Percentiles rank a stretch among this genome's conserved stretches.
These are phyloP conservation scores for Fonsecaea pugnacius DNA, from an alignment of 2,329 filamentous ascomycete genomes.

Conservation along the genomic window DNA sequence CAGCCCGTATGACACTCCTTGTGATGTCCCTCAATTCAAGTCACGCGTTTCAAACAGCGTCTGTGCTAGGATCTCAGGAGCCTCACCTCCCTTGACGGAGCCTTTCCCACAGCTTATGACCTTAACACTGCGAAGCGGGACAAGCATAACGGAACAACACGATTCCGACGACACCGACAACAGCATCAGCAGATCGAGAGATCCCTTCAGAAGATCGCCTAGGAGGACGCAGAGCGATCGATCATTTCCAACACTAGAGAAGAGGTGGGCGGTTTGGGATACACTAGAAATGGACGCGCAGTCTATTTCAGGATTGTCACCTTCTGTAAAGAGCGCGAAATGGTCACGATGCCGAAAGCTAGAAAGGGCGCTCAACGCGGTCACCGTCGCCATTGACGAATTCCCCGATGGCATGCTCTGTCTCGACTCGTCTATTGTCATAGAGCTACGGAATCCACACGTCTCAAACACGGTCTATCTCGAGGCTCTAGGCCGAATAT, in stretches of 20 bases:
- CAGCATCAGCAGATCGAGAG: slow-evolving; percentile 6
- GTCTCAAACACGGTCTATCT: slow-evolving; percentile 24
- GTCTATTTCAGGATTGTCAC: slow-evolving; percentile 8
- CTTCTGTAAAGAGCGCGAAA: slow-evolving; percentile 17
- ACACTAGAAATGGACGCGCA: not conserved
- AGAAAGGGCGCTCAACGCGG: slow-evolving; percentile 21
- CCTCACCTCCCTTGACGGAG: slow-evolving; percentile 2
- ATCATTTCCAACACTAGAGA: slow-evolving; percentile 1
- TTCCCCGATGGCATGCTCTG: slow-evolving; percentile 27
- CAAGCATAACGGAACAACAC: slow-evolving; percentile 13
- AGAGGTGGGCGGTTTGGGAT: slow-evolving; percentile 3
- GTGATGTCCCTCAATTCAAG: slow-evolving; percentile 15
- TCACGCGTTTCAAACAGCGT: slow-evolving; percentile 5
- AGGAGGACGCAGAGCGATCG: slow-evolving; percentile 14
- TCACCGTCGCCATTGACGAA: slow-evolving; percentile 29
- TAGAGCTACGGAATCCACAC: slow-evolving; percentile 18
- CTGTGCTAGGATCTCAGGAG: not conserved
- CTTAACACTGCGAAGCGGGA: slow-evolving; percentile 10
- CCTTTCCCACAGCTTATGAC: slow-evolving; percentile 20
- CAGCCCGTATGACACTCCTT: slow-evolving; percentile 35
- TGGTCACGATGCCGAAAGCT: slow-evolving; percentile 26
- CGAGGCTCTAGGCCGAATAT: slow-evolving; percentile 28
- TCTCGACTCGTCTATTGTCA: slow-evolving; percentile 25
- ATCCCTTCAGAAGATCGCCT: slow-evolving; percentile 27
- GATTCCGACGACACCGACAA: slow-evolving; percentile 18